Evolutionary conservation across 1,284 basidiomycete species (phyloP), one percentile per base, ranked within the genome.

Genomic region (Apiotrichum laibachii): DNA sequence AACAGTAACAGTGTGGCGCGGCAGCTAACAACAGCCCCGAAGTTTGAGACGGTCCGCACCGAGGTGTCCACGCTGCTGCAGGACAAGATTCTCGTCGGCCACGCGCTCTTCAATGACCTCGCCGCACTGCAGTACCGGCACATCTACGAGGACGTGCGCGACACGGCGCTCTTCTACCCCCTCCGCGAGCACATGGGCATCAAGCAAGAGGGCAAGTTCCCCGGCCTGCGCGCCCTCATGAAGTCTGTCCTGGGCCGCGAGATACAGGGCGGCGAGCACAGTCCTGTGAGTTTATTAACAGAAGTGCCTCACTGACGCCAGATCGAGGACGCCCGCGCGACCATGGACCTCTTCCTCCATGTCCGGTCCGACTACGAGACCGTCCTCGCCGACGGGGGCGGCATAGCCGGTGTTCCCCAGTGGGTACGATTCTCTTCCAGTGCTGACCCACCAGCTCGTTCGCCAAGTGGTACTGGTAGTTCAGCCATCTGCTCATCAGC

Each of bases 71-170:
- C 84, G 12, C 67, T 97, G 7, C 75, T 96, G 33, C 84, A 88
- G 62, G 90, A 86, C 62, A 84, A 88, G 55, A 86, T 96, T 54
- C 74, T 99, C 19, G 83, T 99, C 5, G 96, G 95, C 0, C 95
- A 98, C 73, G 92, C 95, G 0, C 81, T 98, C 4, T 84, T 88
- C 69, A 93, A 98, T 67, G 95, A 98, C 78, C 80, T 97, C 18
- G 87, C 88, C 73, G 90, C 77, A 16, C 69, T 84, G 22, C 66
- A 80, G 18, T 75, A 83, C 48, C 76, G 78, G 26, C 81, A 82
- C 64, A 80, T 81, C 0, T 76, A 79, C 50, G 72, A 77, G 53
- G 66, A 78, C 47, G 75, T 80, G 22, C 74, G 82, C 26, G 82
- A 84, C 66, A 84, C 82, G 19, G 72, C 80, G 4, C 76, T 77